Conservation (phyloP, 2,329 filamentous ascomycete species). For the Sporothrix curviconia region DNA sequence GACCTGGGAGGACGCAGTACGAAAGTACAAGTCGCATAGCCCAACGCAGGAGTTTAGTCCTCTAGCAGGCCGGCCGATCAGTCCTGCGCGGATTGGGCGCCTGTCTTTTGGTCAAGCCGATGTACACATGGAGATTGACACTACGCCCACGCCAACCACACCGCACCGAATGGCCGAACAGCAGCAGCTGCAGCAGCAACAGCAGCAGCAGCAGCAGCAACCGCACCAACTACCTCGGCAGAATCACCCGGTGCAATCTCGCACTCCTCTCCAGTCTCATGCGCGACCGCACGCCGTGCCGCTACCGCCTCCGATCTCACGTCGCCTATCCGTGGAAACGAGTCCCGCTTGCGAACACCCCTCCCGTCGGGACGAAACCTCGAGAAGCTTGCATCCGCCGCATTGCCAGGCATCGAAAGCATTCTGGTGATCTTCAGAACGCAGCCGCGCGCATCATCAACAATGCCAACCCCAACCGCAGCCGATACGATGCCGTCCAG, state of each 20-base stretch:
- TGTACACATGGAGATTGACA: constrained; percentile 50
- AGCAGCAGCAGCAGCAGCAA: constrained; percentile 5
- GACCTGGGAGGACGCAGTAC: constrained; percentile 53
- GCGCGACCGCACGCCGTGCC: not conserved
- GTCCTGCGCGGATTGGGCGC: constrained; percentile 33
- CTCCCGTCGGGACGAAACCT: constrained; percentile 50
- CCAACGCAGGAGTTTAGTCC: constrained; percentile 46
- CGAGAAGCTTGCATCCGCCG: constrained; percentile 41
- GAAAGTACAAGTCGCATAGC: constrained; percentile 49
- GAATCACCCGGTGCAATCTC: not conserved
- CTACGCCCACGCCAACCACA: constrained; percentile 25
- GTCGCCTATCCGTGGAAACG: constrained; percentile 32
- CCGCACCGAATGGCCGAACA: constrained; percentile 1
- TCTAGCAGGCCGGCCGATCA: constrained; percentile 29
- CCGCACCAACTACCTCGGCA: constrained; percentile 8
- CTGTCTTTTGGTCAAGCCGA: constrained; percentile 37
- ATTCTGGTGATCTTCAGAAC: constrained; percentile 46
- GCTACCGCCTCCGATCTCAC: constrained; percentile 26
- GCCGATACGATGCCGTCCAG: constrained; percentile 47
- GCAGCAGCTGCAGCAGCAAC: not conserved
- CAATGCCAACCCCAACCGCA: constrained; percentile 40
- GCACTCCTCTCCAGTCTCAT: not conserved
- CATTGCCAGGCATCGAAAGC: constrained; percentile 43
- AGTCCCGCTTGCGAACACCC: constrained; percentile 48
- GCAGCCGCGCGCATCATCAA: constrained; percentile 42